Percentiles rank a stretch among this genome's conserved stretches.
These are phyloP conservation scores for Cucumis melo DNA, from an alignment of 306 rosid species.

Conservation along the genomic window DNA sequence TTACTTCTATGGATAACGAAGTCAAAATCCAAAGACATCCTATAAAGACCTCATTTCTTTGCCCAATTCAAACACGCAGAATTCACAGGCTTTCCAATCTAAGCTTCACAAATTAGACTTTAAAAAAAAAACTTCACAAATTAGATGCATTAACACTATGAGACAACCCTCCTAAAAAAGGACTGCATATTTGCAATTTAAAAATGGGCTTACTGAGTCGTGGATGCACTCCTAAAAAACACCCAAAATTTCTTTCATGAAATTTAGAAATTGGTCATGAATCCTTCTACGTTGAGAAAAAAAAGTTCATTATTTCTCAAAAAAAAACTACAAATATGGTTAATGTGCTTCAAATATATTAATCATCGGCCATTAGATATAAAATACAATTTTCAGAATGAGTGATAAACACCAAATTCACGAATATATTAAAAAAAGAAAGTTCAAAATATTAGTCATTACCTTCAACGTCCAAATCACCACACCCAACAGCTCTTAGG, in stretches of 20 bases:
- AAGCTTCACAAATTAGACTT: not conserved
- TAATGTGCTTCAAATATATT: not conserved
- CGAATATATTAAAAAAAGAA: not conserved
- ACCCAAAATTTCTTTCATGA: not conserved
- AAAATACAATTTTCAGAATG: not conserved
- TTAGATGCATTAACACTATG: not conserved
- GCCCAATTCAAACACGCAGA: not conserved
- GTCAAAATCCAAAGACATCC: not conserved
- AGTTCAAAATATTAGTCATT: conserved; percentile 9
- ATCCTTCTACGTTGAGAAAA: not conserved
- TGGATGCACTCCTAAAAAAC: not conserved
- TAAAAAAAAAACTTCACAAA: not conserved
- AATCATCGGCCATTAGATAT: not conserved
- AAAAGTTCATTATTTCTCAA: not conserved
- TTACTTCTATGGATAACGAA: not conserved
- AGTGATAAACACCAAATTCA: not conserved
- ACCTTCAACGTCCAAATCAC: conserved; percentile 99
- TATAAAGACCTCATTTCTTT: not conserved
- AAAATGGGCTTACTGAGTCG: not conserved
- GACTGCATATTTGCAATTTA: not conserved
- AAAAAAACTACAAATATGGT: not conserved
- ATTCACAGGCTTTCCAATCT: not conserved
- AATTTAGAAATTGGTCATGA: not conserved
- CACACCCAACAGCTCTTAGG: conserved; percentile 82
- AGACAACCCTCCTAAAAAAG: not conserved